phyloP scores from a whole-genome alignment of 1,139 yeast genomes.

The Lodderomyces metapsilosis region DNA sequence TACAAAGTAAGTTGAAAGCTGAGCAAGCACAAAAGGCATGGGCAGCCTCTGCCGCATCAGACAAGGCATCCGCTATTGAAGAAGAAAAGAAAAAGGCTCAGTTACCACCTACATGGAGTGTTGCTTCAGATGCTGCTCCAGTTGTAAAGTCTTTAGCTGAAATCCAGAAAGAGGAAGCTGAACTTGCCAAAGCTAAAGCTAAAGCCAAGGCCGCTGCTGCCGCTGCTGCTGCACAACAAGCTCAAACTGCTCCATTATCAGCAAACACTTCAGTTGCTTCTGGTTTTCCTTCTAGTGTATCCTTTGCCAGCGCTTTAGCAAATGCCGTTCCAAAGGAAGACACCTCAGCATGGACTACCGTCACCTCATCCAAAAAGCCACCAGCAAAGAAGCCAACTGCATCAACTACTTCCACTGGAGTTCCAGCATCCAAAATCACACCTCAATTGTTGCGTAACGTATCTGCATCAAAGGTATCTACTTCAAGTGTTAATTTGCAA shows the following conservation, averaged over 20 bases:
- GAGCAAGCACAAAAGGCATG: slow-evolving; percentile 24
- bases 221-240: slow-evolving; percentile 11
- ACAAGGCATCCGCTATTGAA: slow-evolving; percentile 17
- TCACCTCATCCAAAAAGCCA: slow-evolving; percentile 24
- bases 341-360: slow-evolving; percentile 45
- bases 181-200: slow-evolving; percentile 32
- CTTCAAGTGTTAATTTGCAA: slow-evolving; percentile 27
- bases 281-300: slow-evolving; percentile 14
- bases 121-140: slow-evolving; percentile 21
- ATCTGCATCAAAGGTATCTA: slow-evolving; percentile 33
- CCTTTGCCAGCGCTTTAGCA: slow-evolving; percentile 33
- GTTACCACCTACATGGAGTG: slow-evolving; percentile 60
- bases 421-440: slow-evolving; percentile 28
- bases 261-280: not conserved
- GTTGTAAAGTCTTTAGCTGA: slow-evolving; percentile 38
- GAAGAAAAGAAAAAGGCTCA: slow-evolving; percentile 21
- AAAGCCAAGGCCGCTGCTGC: slow-evolving; percentile 13
- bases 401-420: slow-evolving; percentile 18
- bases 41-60: slow-evolving; percentile 25
- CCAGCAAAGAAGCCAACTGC: slow-evolving; percentile 21
- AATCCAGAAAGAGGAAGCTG: slow-evolving; percentile 47
- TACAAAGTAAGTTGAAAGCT: slow-evolving; percentile 29
- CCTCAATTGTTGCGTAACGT: slow-evolving; percentile 50
- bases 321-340: slow-evolving; percentile 30
- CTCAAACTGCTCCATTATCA: not conserved